Base-by-base conservation (phyloP, 306 rosid genomes). In the Coriaria nepalensis region DNA sequence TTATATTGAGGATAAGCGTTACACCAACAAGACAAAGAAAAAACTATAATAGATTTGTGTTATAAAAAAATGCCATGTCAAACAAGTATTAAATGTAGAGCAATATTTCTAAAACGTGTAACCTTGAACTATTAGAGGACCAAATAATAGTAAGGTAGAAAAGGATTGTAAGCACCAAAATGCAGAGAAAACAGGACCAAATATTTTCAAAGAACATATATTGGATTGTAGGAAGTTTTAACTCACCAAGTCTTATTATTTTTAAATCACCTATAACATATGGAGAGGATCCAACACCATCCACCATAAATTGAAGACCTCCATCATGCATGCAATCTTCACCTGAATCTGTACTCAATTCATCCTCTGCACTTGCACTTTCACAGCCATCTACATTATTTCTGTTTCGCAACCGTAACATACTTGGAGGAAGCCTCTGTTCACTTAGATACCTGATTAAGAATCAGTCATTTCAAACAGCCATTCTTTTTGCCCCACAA, bases 401-500 rank as follows among this genome's bases (percentile, higher is more conserved):
- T 53, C 80, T 71, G 67, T 75, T 82, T 73, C 68, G 94, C 71
- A 86, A 62, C 45, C 69, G 82, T 64, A 82, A 68, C 98, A 90
- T 90, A 64, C 77, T 79, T 56, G 57, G 52, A 9, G 95, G 98
- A 75, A 90, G 94, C 74, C 79, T 82, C 65, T 74, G 96, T 57
- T 73, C 82, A 69, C 71, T 71, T 64, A 90, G 78, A 73, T 85
- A 85, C 75, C 98, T 90, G 61, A 52, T 66, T 47, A 67, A 56
- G 55, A 51, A 9, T 47, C 53, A 70, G 61, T 35, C 47, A 61
- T 67, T 59, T 49, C 40, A 52, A 45, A 20, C 29, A 20, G 29
- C 29, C 29, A 20, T 20, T 20, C 29, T 20, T 20, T 20, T 20
- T 20, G 29, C 29, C 29, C 29, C 29, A 20, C 29, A 20, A 20